Evolutionary conservation across 2,329 filamentous ascomycete genomes (phyloP), one percentile per base, ranked within the genome.

Genomic region (Ophiostoma sp.): DNA sequence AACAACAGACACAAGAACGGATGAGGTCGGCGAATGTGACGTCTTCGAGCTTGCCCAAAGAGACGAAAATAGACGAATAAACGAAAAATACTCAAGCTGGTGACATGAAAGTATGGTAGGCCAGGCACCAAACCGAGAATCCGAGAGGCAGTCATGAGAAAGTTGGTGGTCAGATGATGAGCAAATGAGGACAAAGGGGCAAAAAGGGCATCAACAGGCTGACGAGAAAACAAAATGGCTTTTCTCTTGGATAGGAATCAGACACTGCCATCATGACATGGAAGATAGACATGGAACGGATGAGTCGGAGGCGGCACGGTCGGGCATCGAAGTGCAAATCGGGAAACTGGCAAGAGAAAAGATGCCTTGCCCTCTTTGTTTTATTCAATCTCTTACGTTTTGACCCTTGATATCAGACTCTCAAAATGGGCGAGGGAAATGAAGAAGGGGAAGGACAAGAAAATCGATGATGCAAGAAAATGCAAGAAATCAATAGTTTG

Each of bases 11-110:
- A 8, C 17, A 36, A 28, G 15, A 17, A 22, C 11, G 39, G 55
- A 19, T 25, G 8, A 25, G 36, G 71, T 48, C 19, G 71, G 71
- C n/a, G 71, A 36, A 61, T 59, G 63, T 59, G 50, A 61, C 61
- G 19, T 33, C 45, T 36, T 19, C 17, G 19, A 42, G 50, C 11
- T 6, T 45, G 59, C 59, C 61, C 22, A 72, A 68, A 66, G 31
- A 50, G 42, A 55, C 50, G 25, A 36, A 66, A 50, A 52, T 59
- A 59, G 50, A 28, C 42, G 17, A 64, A 36, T 48, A 15, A 19
- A 17, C 33, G 52, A 33, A n/a, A 48, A 68, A 68, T n/a, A 1
- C 28, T 31, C 22, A 2, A 15, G 12, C 9, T n/a, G 19, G 39
- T n/a, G 52, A 19, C 2, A 50, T n/a, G 9, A 59, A 3, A 48